Evolutionary conservation across 768 basidiomycete genomes (phyloP).

Genomic region (Mycena rosella): DNA sequence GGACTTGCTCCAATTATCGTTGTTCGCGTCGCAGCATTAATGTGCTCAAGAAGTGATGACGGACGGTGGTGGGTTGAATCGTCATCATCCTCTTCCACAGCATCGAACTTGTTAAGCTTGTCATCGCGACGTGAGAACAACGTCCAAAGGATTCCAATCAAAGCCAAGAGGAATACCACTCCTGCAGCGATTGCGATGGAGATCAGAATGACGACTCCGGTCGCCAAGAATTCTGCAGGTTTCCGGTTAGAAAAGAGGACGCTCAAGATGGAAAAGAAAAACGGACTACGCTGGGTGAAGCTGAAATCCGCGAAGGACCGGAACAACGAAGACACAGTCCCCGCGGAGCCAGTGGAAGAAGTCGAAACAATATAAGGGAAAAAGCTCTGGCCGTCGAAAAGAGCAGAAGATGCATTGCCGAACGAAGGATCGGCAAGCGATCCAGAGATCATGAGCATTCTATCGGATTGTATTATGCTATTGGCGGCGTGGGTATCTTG

Average conservation of each 20-base stretch:
- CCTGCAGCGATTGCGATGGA: slow-evolving; percentile 98
- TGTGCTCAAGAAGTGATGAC: slow-evolving; percentile 89
- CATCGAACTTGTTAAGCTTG: slow-evolving; percentile 72
- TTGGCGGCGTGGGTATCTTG: slow-evolving; percentile 79
- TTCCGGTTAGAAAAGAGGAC: slow-evolving; percentile 28
- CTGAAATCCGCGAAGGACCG: slow-evolving; percentile 84
- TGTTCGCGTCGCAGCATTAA: slow-evolving; percentile 89
- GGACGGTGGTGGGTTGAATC: slow-evolving; percentile 84
- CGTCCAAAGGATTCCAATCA: slow-evolving; percentile 91
- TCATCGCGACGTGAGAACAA: slow-evolving; percentile 88
- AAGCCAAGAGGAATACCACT: slow-evolving; percentile 87
- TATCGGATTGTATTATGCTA: slow-evolving; percentile 82
- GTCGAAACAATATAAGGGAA: slow-evolving; percentile 86
- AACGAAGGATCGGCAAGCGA: slow-evolving; percentile 73
- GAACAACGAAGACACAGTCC: slow-evolving; percentile 84
- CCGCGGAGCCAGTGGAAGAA: slow-evolving; percentile 73
- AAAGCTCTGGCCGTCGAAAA: slow-evolving; percentile 88
- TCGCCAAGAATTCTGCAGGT: slow-evolving; percentile 82
- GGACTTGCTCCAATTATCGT: slow-evolving; percentile 77
- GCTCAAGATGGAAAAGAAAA: slow-evolving; percentile 9
- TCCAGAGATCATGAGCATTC: slow-evolving; percentile 93
- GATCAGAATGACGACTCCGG: slow-evolving; percentile 95
- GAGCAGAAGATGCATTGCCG: slow-evolving; percentile 85
- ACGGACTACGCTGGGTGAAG: slow-evolving; percentile 79
- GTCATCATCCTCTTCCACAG: slow-evolving; percentile 77